phyloP scores from a whole-genome alignment of 306 rosid species.

The Trifolium fragiferum region DNA sequence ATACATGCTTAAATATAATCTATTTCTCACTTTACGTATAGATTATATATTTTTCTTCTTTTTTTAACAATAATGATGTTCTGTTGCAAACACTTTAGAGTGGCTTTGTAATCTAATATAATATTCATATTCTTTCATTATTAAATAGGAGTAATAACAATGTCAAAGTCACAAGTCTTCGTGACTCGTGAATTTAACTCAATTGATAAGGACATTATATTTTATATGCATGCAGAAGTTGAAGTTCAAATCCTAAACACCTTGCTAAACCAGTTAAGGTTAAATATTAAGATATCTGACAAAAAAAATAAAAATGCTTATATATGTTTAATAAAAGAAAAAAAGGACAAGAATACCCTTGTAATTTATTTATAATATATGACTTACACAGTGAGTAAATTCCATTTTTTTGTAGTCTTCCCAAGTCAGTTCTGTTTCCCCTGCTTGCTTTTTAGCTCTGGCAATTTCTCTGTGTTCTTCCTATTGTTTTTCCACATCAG shows the following conservation, averaged over 20 bases:
- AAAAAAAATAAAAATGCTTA: not conserved
- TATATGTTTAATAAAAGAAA: not conserved
- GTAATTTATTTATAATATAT: slow-evolving; percentile 17
- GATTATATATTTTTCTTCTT: not conserved
- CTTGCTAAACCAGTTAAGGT: too few species aligned
- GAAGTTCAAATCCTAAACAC: too few species aligned
- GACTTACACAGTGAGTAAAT: slow-evolving; percentile 94
- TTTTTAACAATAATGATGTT: slow-evolving; percentile 2
- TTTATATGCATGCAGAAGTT: too few species aligned
- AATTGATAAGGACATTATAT: too few species aligned
- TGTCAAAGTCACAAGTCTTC: too few species aligned
- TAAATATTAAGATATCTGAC: too few species aligned
- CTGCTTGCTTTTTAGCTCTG: slow-evolving; percentile 63
- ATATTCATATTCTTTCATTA: not conserved
- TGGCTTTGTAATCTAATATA: not conserved
- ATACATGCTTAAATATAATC: not conserved
- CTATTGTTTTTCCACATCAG: slow-evolving; percentile 45
- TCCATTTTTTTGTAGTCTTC: slow-evolving; percentile 93
- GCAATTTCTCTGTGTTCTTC: slow-evolving; percentile 83
- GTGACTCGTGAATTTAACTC: too few species aligned
- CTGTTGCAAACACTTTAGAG: slow-evolving; percentile 29
- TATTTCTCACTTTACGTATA: slow-evolving; percentile 4
- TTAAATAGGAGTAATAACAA: too few species aligned
- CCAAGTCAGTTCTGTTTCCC: slow-evolving; percentile 83
- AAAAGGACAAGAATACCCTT: not conserved